Evolutionary conservation across 805 yeast genomes (phyloP), one percentile per base, ranked within the genome.

Genomic region (Saccharomycopsis sp.): DNA sequence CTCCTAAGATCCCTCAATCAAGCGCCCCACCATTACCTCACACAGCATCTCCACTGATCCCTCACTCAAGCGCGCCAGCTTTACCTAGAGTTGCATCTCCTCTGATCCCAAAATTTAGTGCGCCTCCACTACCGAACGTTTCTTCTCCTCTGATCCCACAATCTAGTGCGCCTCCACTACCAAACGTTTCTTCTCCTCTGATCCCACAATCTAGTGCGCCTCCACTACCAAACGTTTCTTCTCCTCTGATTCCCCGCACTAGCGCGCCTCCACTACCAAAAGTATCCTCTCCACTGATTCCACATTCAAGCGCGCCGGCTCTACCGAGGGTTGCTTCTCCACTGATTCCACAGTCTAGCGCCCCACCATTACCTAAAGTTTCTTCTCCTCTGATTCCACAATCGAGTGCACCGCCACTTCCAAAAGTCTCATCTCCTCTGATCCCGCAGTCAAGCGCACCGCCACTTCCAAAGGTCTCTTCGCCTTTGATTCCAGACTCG

Each of bases 341-440:
- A 20, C 49, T 44, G 49, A 24, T 55, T 8, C 64, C 64, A 34
- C 55, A 58, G 12, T 17, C 56, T 2, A 53, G 56, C 14, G 53
- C 65, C 23, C 56, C 65, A 3, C 64, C 68, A 3, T 49, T 65
- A 5, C 65, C 69, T 19, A 55, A 65, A 20, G 59, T 57, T 8
- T 52, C 66, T 1, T 47, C 64, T 15, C 56, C 62, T 7, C 58
- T 63, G 8, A 54, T 64, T 3, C 49, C 66, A 1, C 54, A 59
- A 17, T 61, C 70, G 15, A 51, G 61, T 3, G 57, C 68, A 35
- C 59, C 66, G n/a, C 52, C 68, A 17, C 53, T 61, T 34, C 64
- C 69, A 19, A 19, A 59, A 54, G 53, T 61, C 2, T 53, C 62
- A 22, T 44, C 61, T 25, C 56, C 62, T 47, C 25, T 58, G 29